Percentiles rank a stretch among this genome's conserved stretches.
These are phyloP conservation scores for Copromyces sp. DNA, from an alignment of 495 filamentous ascomycete species.

Conservation along the genomic window DNA sequence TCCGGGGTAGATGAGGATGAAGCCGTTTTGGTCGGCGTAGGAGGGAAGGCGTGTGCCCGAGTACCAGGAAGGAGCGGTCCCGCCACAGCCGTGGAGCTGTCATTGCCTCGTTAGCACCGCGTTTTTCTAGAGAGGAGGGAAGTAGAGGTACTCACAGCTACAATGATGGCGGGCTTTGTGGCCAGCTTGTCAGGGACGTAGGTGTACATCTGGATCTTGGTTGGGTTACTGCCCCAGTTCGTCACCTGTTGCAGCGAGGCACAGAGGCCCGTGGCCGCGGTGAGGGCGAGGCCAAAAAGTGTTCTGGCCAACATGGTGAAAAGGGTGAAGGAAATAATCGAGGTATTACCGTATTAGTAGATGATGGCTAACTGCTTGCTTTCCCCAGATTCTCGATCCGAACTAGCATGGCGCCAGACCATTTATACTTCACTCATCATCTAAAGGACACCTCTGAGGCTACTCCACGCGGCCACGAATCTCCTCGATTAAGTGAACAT, in stretches of 20 bases:
- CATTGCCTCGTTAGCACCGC: background rate
- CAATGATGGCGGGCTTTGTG: constrained; percentile 26
- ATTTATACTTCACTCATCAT: background rate
- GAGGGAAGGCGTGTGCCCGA: constrained; percentile 23
- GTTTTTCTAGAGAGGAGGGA: constrained; percentile 5
- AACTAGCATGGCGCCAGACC: background rate
- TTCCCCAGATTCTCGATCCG: background rate
- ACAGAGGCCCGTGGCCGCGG: constrained; percentile 7
- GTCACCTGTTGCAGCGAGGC: constrained; percentile 29
- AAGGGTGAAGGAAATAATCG: background rate
- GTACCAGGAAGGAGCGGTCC: constrained; percentile 24
- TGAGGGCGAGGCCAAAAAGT: constrained; percentile 12
- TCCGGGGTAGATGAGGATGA: constrained; percentile 45
- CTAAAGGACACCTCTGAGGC: background rate
- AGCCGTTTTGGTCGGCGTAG: constrained; percentile 38
- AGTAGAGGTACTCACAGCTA: constrained; percentile 18
- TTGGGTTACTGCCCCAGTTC: constrained; percentile 29
- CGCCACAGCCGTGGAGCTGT: constrained; percentile 31
- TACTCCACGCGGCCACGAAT: background rate
- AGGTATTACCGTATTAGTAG: background rate
- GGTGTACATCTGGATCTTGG: constrained; percentile 28
- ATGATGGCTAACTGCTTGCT: background rate
- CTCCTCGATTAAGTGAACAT: background rate
- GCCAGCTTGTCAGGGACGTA: constrained; percentile 32
- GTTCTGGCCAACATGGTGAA: constrained; percentile 11